Conservation (phyloP, 768 basidiomycete species). For the Lentinula lateritia region DNA sequence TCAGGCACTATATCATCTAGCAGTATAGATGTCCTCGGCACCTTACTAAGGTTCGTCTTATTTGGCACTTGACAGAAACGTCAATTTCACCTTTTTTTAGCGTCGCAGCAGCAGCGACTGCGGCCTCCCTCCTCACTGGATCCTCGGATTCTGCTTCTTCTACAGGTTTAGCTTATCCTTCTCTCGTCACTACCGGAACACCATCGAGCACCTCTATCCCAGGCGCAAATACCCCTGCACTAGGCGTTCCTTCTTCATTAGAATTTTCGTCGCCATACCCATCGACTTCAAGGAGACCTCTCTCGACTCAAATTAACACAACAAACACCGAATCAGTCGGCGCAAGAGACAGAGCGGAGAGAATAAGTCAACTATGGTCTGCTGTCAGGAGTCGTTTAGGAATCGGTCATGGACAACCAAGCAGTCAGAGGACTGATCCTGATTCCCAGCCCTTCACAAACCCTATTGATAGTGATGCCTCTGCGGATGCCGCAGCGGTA, state of each 20-base stretch:
- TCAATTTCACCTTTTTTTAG: slow-evolving; percentile 27
- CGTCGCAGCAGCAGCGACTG: slow-evolving; percentile 89
- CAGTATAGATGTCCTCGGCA: slow-evolving; percentile 79
- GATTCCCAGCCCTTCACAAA: too few relatives aligned
- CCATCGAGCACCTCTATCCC: slow-evolving; percentile 3
- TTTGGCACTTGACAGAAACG: slow-evolving; percentile 1
- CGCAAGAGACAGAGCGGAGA: neutral
- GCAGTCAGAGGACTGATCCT: neutral
- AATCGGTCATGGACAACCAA: neutral
- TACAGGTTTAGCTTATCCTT: slow-evolving; percentile 33
- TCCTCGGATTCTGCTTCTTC: slow-evolving; percentile 57
- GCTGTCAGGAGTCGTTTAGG: slow-evolving; percentile 1
- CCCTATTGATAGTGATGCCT: neutral
- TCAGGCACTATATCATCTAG: slow-evolving; percentile 48
- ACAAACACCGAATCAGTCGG: neutral
- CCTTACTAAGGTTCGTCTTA: slow-evolving; percentile 63
- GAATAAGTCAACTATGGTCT: slow-evolving; percentile 3
- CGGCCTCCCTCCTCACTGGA: slow-evolving; percentile 76
- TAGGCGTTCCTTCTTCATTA: neutral
- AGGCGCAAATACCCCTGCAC: slow-evolving; percentile 2
- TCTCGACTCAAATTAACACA: neutral
- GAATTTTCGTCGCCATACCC: slow-evolving; percentile 9
- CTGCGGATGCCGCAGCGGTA: neutral
- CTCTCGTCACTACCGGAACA: slow-evolving; percentile 35
- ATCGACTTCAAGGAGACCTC: slow-evolving; percentile 5